Evolutionary conservation across 768 basidiomycete genomes (phyloP), one percentile per base, ranked within the genome.

Genomic region (Trametes cingulata): DNA sequence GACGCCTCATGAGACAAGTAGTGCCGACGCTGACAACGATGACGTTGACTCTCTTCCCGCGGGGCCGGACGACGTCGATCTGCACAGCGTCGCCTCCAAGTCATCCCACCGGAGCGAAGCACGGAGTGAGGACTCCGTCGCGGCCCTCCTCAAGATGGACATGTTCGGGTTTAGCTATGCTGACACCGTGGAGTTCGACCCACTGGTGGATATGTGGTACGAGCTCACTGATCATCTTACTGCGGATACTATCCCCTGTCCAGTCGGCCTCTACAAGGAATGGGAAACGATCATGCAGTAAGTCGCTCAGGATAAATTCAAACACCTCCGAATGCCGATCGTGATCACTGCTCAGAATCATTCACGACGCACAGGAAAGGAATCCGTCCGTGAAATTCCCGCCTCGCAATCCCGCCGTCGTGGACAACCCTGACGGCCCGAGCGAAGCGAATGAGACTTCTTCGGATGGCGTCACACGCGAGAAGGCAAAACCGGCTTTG

Each of bases 131-230:
- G 24, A 20, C 14, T 2, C 22, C 5, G 12, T 52, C 1, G 35
- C 17, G 0, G 43, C 33, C 1, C 4, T 52, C 0, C 3, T 59
- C 22, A 12, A 19, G 3, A 14, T 53, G 17, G 58, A 52, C 42
- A 15, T 52, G 0, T 59, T 59, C 43, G 35, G 35, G 1, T 33
- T 52, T 9, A 36, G 20, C 3, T n/a, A 15, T 3, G 51, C 52
- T 36, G 36, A 52, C 10, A 22, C 50, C 1, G 42, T 25, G 3
- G 41, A 47, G 25, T 8, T 47, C 19, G 1, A 52, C 17, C 58
- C 51, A 0, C 35, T 59, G 25, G 45, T 59, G 4, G 45, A 59
- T 19, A 12, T 59, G 24, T 59, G 58, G 58, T 53, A 52, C 35
- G 58, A 59, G 8, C 35, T 59, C 37, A 40, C 35, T 0, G 58